Base-by-base conservation (phyloP, 2,329 filamentous ascomycete species). In the Colletotrichum coccodes region DNA sequence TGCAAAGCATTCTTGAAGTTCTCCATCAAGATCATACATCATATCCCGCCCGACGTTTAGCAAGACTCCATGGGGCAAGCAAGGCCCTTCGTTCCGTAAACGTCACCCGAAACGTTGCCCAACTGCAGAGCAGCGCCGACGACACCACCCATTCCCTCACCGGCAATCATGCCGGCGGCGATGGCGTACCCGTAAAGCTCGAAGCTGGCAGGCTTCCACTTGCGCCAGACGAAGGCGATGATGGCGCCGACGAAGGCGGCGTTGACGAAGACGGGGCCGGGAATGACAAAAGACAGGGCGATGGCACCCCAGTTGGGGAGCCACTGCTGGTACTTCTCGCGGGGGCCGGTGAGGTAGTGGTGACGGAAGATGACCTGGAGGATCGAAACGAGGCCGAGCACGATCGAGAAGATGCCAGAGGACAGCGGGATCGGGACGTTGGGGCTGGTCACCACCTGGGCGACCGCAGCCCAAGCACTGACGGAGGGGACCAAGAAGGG, bases 251-350 rank as follows among this genome's bases (percentile, higher is more conserved):
- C 84, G 57, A 86, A 77, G 78, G 88, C 87, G n/a, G 89, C 88
- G 14, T 84, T 87, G 28, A 84, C 84, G 78, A 89, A 89, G 47
- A 85, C 81, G 1, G 87, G 88, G 60, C 84, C 83, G 1, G 87
- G 85, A 23, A 90, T 77, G 46, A 89, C 84, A 73, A 90, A 90
- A 3, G 87, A 85, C 38, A 91, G 80, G 16, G 85, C 87, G 44
- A 90, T 83, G 64, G 86, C 87, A 77, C 88, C 88, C 85, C 88
- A 89, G 82, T 90, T 90, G 64, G 88, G 88, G 70, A 89, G 83
- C 75, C 85, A 90, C 28, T 78, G 77, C 50, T 84, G 81, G 74
- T 86, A 85, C 81, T 87, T 88, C 71, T 86, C 87, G 65, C 83
- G 83, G 44, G 79, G 76, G 53, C 87, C 87, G 16, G 81, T 82